Evolutionary conservation across 805 yeast species (phyloP), one percentile per base, ranked within the genome.

Genomic region (Candida multigemmis): DNA sequence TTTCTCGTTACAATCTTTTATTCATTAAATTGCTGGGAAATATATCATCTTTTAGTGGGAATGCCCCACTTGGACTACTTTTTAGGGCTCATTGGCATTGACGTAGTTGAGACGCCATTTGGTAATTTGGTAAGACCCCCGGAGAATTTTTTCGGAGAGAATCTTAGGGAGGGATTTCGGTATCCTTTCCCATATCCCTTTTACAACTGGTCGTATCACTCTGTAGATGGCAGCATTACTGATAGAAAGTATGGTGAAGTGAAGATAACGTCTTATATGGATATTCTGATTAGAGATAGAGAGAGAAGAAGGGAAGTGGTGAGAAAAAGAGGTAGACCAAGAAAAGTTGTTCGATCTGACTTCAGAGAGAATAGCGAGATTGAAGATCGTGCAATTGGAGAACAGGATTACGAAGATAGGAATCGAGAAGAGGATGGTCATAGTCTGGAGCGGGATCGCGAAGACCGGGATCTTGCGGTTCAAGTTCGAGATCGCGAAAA

Each of bases 161-260:
- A 49, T 14, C 48, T 62, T 55, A 42, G 51, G 21, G 55, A 49
- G 32, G 68, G 68, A 1, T 54, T 59, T 26, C 61, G 56, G 29
- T 62, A 56, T 33, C 65, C 68, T 14, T 60, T 56, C 32, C 68
- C 68, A 5, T 62, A 53, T 31, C 67, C 68, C 19, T 62, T 60
- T 32, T 62, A 61, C 41, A 61, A 61, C 29, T 62, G 49, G 37
- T 59, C 66, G 5, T 60, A 57, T 38, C 68, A 62, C 34, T 40
- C 58, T 4, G 40, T 55, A 22, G 48, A 52, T 22, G 44, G 53
- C 3, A 39, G 41, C 12, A 37, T 47, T 5, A 42, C 43, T 7
- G 40, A 41, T 12, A 40, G 35, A 13, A 60, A 60, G 32, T 42
- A 47, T 24, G 25, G 40, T 5, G 36, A 32, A 14, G 36, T 61